Conservation (phyloP, 495 filamentous ascomycete species). For the Neurospora tetrasperma region DNA sequence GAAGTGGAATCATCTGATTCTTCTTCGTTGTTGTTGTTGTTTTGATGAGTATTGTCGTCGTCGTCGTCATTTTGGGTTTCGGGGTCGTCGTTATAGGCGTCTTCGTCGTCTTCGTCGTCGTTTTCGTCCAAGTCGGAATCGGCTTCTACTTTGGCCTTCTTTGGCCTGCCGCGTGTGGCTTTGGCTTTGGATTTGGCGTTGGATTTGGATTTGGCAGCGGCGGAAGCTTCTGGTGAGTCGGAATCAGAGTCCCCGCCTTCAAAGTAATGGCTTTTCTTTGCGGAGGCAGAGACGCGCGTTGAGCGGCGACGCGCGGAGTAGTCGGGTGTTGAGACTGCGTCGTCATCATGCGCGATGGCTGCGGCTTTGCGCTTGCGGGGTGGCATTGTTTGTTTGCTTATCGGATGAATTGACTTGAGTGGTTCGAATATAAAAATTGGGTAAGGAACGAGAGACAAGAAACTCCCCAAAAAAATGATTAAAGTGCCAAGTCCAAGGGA, state of each 20-base stretch:
- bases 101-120: conserved; percentile 9
- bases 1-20: conserved; percentile 7
- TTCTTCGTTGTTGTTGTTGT: conserved; percentile 24
- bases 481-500: not conserved
- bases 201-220: conserved; percentile 10
- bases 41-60: conserved; percentile 7
- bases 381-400: conserved; percentile 2
- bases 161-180: not conserved
- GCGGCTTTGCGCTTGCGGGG: conserved; percentile 12
- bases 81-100: conserved; percentile 11
- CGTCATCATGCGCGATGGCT: not conserved
- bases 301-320: not conserved
- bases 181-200: conserved; percentile 15
- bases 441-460: not conserved
- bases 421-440: not conserved
- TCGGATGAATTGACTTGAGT: not conserved
- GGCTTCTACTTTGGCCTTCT: not conserved
- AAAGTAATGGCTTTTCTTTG: not conserved
- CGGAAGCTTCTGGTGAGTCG: not conserved
- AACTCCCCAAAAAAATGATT: not conserved
- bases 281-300: not conserved
- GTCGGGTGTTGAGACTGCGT: not conserved
- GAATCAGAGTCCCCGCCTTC: not conserved
- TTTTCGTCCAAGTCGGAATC: not conserved
- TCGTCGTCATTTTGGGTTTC: not conserved